Evolutionary conservation across 208 protist genomes (phyloP).

Genomic region (Angomonas ambiguus): DNA sequence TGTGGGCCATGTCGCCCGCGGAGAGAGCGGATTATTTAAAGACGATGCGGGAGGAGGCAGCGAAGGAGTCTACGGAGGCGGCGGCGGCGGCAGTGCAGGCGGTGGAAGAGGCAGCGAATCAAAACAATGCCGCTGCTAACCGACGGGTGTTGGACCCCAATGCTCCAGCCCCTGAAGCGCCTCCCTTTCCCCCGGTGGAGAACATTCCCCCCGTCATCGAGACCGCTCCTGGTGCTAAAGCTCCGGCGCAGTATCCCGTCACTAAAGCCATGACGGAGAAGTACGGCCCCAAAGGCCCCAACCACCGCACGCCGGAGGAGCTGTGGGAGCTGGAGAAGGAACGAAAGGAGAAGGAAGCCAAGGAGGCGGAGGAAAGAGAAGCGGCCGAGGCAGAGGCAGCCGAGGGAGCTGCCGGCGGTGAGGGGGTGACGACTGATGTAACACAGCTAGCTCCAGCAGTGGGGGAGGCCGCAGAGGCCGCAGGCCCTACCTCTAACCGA

Average conservation of each 20-base stretch:
- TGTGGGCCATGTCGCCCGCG: conserved; percentile 1
- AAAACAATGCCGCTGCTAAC: no score
- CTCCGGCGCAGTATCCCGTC: conserved; percentile 16
- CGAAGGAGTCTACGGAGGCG: not conserved
- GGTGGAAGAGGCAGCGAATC: not conserved
- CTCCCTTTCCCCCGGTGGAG: not conserved
- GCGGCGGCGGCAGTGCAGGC: not conserved
- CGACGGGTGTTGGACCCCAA: not conserved
- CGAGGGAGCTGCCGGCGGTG: not conserved
- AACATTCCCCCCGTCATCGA: not conserved
- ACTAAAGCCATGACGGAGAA: conserved; percentile 17
- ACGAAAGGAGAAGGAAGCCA: not conserved
- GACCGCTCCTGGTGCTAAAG: conserved; percentile 5
- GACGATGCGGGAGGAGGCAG: not conserved
- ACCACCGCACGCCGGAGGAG: conserved; percentile 13
- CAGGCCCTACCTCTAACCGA: not conserved
- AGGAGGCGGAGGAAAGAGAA: not conserved
- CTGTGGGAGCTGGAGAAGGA: not conserved
- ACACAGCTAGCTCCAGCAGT: no score
- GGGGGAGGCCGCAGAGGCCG: not conserved
- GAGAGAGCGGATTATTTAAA: not conserved
- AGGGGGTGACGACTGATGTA: not conserved
- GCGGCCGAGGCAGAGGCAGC: no score
- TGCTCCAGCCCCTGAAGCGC: conserved; percentile 3
- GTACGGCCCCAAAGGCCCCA: conserved; percentile 12